Percentiles rank a stretch among this genome's conserved stretches.
These are phyloP conservation scores for Cicer bijugum DNA, from an alignment of 306 rosid genomes.

Conservation along the genomic window DNA sequence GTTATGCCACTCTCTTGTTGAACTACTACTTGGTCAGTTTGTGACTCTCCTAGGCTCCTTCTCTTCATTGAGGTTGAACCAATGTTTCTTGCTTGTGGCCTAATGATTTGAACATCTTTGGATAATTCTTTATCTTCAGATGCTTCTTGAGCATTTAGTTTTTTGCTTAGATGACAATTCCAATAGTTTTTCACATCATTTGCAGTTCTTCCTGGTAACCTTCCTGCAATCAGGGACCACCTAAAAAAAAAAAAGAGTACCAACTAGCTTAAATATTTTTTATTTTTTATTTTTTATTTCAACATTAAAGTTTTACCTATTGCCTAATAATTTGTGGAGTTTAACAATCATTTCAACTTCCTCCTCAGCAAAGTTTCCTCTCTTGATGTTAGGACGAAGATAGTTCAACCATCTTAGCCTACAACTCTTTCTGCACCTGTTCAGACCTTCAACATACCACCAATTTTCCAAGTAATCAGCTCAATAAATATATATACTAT, in stretches of 20 bases:
- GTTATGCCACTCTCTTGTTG: slow-evolving; percentile 41
- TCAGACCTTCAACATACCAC: slow-evolving; percentile 52
- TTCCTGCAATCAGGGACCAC: slow-evolving; percentile 73
- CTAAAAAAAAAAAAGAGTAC: slow-evolving; percentile 39
- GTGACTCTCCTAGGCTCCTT: slow-evolving; percentile 15
- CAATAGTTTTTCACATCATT: slow-evolving; percentile 74
- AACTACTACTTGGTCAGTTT: slow-evolving; percentile 31
- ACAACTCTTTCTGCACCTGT: slow-evolving; percentile 69
- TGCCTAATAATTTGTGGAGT: slow-evolving; percentile 65
- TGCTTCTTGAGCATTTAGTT: slow-evolving; percentile 46
- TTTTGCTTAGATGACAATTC: slow-evolving; percentile 72
- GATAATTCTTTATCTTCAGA: slow-evolving; percentile 24
- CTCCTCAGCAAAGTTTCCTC: slow-evolving; percentile 62
- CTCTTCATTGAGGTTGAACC: slow-evolving; percentile 42
- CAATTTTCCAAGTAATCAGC: neutral
- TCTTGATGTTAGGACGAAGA: slow-evolving; percentile 67
- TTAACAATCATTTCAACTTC: slow-evolving; percentile 65
- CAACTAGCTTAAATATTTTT: slow-evolving; percentile 5
- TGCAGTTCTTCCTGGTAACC: slow-evolving; percentile 73
- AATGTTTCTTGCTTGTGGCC: slow-evolving; percentile 42
- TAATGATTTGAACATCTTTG: slow-evolving; percentile 37
- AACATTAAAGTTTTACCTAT: slow-evolving; percentile 50
- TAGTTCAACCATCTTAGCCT: slow-evolving; percentile 71
- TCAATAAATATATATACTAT: neutral
- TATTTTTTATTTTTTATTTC: neutral